Conservation (phyloP, 2,329 filamentous ascomycete genomes). For the Emergomyces africanus region DNA sequence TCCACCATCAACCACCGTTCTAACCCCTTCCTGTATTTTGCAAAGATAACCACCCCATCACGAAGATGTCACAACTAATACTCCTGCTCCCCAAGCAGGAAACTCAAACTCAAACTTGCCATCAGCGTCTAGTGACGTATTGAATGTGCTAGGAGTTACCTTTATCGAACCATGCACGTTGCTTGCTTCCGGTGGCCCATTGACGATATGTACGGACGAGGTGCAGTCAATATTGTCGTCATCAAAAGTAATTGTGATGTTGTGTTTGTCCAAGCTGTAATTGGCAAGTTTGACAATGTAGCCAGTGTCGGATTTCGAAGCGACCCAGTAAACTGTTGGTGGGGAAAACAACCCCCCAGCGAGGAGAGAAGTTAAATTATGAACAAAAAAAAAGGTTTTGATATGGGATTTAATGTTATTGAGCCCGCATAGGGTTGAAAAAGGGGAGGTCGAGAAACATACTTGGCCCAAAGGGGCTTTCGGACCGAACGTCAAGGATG, state of each 20-base stretch:
- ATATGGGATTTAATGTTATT: not conserved
- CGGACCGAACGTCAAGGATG: constrained; percentile 18
- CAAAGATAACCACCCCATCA: not conserved
- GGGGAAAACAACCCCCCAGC: constrained; percentile 2
- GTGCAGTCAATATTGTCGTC: constrained; percentile 6
- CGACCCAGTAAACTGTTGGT: constrained; percentile 24
- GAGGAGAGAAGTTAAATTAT: not conserved
- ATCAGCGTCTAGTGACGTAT: constrained; percentile 7
- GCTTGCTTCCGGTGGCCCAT: not conserved
- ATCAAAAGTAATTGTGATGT: constrained; percentile 16
- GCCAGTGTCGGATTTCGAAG: constrained; percentile 13
- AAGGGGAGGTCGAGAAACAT: not conserved
- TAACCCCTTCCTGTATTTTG: not conserved
- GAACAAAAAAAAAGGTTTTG: not conserved
- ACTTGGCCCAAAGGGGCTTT: constrained; percentile 16
- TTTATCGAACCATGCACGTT: not conserved
- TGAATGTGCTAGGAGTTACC: constrained; percentile 8
- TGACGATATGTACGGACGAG: not conserved
- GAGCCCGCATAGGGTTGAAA: not conserved
- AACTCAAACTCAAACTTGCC: constrained; percentile 12
- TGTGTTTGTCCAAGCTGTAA: constrained; percentile 15
- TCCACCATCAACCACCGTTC: not conserved
- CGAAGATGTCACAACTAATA: constrained; percentile 8
- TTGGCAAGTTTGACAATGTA: constrained; percentile 21
- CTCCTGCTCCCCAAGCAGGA: constrained; percentile 14